Evolutionary conservation across 1,284 basidiomycete genomes (phyloP), one percentile per base, ranked within the genome.

Genomic region (Neotropicomus parvogracilis): DNA sequence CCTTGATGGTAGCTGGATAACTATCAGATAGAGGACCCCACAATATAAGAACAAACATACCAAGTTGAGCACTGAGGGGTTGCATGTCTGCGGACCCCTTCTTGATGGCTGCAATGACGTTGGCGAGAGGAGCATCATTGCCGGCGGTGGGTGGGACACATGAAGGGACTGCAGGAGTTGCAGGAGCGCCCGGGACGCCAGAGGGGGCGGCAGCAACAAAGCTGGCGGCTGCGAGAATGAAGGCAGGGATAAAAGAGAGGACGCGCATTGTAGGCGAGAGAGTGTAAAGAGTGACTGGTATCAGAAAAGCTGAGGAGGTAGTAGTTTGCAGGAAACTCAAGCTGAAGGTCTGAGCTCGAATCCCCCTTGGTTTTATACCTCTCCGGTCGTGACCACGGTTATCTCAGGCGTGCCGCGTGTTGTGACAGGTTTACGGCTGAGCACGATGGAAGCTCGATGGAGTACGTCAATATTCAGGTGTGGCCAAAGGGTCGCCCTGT

Each of bases 201-300:
- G 24, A 4, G 24, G 56, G 56, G 3, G 29, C 44, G 5, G 56
- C 56, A 40, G 48, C 44, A 7, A 59, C 56, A n/a, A 57, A 54
- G 47, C 54, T 42, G 5, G 54, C 26, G 6, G 44, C 56, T 1
- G 49, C 54, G 6, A 56, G 37, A 10, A 56, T 32, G 46, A 58
- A 9, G 2, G 56, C 56, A 45, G 55, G 56, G 46, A 59, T 55
- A 0, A 58, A 59, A 11, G 55, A 58, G 44, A 58, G 56, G 53
- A 57, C 56, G 24, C 55, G 55, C 55, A 57, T 57, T 33, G 34
- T 49, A 33, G 39, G 36, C 43, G 38, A 41, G 52, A 24, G 24
- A 24, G 11, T 38, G 37, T 46, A 52, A 52, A 41, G 56, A 55
- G 45, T 27, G 54, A 52, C 41, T 39, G 55, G 48, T 47, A 19